Evolutionary conservation across 1,284 basidiomycete genomes (phyloP).

Genomic region (Tilletia caries): DNA sequence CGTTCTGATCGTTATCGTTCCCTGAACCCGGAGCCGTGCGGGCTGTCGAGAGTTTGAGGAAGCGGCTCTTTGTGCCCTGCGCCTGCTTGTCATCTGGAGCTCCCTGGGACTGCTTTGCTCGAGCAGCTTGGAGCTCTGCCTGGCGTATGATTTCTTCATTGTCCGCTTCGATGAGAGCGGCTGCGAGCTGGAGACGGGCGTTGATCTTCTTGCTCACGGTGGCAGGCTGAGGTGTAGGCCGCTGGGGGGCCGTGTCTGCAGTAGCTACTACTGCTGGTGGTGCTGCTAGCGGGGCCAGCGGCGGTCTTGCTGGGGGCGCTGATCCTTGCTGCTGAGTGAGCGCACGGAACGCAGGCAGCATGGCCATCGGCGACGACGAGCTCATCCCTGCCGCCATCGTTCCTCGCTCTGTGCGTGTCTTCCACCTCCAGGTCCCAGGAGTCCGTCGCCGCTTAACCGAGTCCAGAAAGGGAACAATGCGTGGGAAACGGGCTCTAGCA

Average conservation of each 20-base stretch:
- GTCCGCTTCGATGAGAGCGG: slow-evolving; percentile 51
- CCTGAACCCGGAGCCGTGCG: slow-evolving; percentile 7
- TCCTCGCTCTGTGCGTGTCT: too few relatives aligned
- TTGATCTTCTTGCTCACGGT: slow-evolving; percentile 40
- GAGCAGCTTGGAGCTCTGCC: slow-evolving; percentile 6
- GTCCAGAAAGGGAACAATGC: too few relatives aligned
- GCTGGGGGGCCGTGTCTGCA: not conserved
- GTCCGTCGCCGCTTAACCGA: too few relatives aligned
- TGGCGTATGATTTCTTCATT: slow-evolving; percentile 38
- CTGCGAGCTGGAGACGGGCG: slow-evolving; percentile 45
- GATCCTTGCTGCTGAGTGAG: not conserved
- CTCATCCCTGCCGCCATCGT: not conserved
- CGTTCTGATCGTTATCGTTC: slow-evolving; percentile 27
- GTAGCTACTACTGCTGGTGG: not conserved
- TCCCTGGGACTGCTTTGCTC: not conserved
- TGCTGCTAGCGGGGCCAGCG: not conserved
- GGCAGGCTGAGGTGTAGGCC: slow-evolving; percentile 17
- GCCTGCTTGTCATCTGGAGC: slow-evolving; percentile 5
- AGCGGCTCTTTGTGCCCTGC: not conserved
- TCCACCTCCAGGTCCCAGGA: too few relatives aligned
- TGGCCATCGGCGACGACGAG: not conserved
- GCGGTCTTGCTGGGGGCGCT: not conserved
- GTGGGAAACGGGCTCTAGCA: too few relatives aligned
- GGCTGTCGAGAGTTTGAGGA: too few relatives aligned
- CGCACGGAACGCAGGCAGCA: not conserved